These are phyloP conservation scores for Kluyveromyces sp. DNA, from an alignment of 1,139 yeast genomes.

Conservation along the genomic window DNA sequence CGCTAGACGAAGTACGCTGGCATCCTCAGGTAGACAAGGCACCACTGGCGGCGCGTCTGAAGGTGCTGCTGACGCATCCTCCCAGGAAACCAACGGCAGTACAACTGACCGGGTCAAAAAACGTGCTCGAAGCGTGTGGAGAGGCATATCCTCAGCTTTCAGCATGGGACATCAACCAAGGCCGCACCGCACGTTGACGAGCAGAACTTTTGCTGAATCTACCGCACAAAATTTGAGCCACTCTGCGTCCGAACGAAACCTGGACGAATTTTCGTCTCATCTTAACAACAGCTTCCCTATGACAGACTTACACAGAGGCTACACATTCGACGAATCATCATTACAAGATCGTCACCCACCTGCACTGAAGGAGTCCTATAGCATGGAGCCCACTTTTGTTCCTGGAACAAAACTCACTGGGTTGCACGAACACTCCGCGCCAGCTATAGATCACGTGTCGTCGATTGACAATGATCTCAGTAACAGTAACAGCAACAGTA, in stretches of 20 bases:
- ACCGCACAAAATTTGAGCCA: neutral
- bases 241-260: neutral
- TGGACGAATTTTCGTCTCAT: neutral
- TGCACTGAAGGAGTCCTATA: neutral
- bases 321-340: neutral
- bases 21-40: neutral
- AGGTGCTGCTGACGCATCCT: neutral
- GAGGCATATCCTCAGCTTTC: conserved; percentile 1
- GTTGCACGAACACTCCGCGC: conserved; percentile 3
- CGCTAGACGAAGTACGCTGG: conserved; percentile 10
- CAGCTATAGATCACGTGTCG: conserved; percentile 1
- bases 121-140: conserved; percentile 4
- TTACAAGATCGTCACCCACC: neutral
- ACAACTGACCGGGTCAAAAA: neutral
- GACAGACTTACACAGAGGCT: neutral
- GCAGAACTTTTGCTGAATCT: conserved; percentile 2
- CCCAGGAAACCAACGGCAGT: neutral
- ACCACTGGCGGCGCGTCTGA: neutral
- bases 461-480: neutral
- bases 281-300: neutral
- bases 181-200: neutral
- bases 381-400: neutral
- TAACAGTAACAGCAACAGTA: conserved; percentile 1
- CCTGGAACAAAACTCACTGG: neutral
- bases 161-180: conserved; percentile 7